Percentiles rank a stretch among this genome's conserved stretches.
These are phyloP conservation scores for Podospora australis DNA, from an alignment of 495 filamentous ascomycete species.

Conservation along the genomic window DNA sequence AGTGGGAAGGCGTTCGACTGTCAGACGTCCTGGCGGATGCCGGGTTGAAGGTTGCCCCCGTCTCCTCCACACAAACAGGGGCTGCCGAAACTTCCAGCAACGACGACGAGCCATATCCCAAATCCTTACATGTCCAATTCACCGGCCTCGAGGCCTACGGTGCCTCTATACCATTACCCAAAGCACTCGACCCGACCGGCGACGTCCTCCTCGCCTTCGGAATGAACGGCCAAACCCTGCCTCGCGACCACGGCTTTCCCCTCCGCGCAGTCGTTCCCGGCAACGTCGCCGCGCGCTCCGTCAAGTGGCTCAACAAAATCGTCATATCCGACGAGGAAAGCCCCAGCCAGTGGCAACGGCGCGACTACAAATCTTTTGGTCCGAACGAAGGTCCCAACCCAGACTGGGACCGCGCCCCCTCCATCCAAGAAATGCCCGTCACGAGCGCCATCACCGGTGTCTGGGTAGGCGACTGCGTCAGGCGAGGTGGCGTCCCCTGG, in stretches of 20 bases:
- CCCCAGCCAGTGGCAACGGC: slow-evolving; percentile 51
- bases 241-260: slow-evolving; percentile 54
- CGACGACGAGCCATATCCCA: slow-evolving; percentile 20
- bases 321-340: slow-evolving; percentile 53
- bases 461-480: slow-evolving; percentile 33
- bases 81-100: no score
- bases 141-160: slow-evolving; percentile 54
- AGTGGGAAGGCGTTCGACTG: slow-evolving; percentile 55
- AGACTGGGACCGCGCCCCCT: slow-evolving; percentile 48
- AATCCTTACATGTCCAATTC: slow-evolving; percentile 50
- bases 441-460: slow-evolving; percentile 45
- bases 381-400: slow-evolving; percentile 48
- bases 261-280: slow-evolving; percentile 57
- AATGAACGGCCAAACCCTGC: slow-evolving; percentile 54
- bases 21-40: slow-evolving; percentile 54
- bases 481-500: slow-evolving; percentile 52
- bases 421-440: slow-evolving; percentile 58
- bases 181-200: slow-evolving; percentile 46
- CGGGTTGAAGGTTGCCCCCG: slow-evolving; percentile 30
- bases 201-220: slow-evolving; percentile 56
- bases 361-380: slow-evolving; percentile 59
- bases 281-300: slow-evolving; percentile 53
- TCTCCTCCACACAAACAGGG: no score
- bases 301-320: slow-evolving; percentile 61
- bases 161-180: slow-evolving; percentile 51